A percentile compares a stretch with the other conserved stretches of the same genome.
These are phyloP conservation scores for Euphorbia pulcherrima DNA, from an alignment of 345 rosid species.

Conservation along the genomic window DNA sequence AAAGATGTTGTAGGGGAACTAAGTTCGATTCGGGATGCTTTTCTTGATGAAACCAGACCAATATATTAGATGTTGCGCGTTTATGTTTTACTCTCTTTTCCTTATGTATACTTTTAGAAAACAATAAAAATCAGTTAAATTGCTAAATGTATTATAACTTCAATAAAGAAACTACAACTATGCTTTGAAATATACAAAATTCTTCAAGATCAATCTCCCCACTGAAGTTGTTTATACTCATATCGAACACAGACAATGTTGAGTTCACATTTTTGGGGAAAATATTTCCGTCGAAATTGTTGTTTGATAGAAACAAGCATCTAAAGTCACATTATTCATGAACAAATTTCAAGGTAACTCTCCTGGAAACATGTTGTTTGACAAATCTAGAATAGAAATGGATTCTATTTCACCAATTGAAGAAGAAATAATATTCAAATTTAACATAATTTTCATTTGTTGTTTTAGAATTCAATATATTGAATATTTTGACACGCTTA, in stretches of 20 bases:
- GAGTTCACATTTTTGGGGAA: background rate
- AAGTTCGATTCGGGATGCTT: constrained; percentile 4
- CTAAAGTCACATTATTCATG: background rate
- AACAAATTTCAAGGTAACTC: background rate
- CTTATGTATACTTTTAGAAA: too few species aligned
- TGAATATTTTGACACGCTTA: too few species aligned
- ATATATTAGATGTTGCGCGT: background rate
- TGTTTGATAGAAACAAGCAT: background rate
- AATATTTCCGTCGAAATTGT: background rate
- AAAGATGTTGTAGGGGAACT: background rate
- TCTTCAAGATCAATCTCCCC: background rate
- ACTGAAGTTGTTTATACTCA: too few species aligned
- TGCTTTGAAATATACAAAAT: background rate
- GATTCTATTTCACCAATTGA: background rate
- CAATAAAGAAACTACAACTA: too few species aligned
- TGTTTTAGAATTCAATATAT: too few species aligned
- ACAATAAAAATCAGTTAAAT: too few species aligned
- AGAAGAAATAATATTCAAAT: background rate
- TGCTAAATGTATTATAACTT: too few species aligned
- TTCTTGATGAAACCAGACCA: constrained; percentile 5
- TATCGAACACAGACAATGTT: background rate
- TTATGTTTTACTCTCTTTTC: too few species aligned
- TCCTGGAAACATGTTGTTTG: background rate
- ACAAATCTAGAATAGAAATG: background rate
- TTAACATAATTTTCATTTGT: too few species aligned